Percentiles rank a stretch among this genome's conserved stretches.
phyloP scores from a whole-genome alignment of 768 basidiomycete genomes.

The Holtermannia corniformis region DNA sequence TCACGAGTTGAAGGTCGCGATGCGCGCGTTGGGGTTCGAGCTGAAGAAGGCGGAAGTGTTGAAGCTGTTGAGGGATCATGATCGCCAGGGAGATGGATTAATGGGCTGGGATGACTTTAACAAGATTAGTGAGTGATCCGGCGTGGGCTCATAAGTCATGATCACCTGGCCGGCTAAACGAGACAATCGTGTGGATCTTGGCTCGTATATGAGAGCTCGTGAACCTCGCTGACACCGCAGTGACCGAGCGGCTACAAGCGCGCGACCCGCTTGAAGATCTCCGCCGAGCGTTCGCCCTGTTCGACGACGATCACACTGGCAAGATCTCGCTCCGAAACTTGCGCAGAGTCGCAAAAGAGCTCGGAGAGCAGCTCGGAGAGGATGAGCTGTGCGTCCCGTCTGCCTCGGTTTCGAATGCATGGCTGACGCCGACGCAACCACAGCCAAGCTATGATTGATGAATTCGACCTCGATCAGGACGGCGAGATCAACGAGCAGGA shows the following conservation, averaged over 20 bases:
- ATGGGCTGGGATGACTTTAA: conserved; percentile 93
- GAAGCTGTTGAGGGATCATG: conserved; percentile 83
- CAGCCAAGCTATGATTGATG: conserved; percentile 99
- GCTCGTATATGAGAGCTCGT: neutral
- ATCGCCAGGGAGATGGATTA: conserved; percentile 59
- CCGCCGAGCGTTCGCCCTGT: conserved; percentile 86
- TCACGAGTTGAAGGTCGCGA: conserved; percentile 97
- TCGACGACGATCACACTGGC: conserved; percentile 92
- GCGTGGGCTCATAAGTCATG: too few species aligned
- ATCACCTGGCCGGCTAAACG: neutral
- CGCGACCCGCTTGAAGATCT: conserved; percentile 97
- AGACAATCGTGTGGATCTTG: too few species aligned
- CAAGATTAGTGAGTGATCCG: conserved; percentile 64
- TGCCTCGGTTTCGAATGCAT: neutral
- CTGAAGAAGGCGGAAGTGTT: conserved; percentile 97
- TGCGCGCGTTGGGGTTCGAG: conserved; percentile 96
- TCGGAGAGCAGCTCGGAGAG: conserved; percentile 88
- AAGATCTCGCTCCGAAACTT: conserved; percentile 88
- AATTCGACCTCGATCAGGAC: conserved; percentile 97
- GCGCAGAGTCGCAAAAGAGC: conserved; percentile 87
- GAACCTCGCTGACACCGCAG: conserved; percentile 43
- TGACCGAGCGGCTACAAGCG: conserved; percentile 86
- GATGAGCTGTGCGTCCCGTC: conserved; percentile 74
- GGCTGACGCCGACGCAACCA: neutral
- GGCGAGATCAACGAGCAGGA: conserved; percentile 95